A percentile compares a stretch with the other conserved stretches of the same genome.
phyloP scores from a whole-genome alignment of 2,329 filamentous ascomycete genomes.

The Dendrostoma leiphaemia region DNA sequence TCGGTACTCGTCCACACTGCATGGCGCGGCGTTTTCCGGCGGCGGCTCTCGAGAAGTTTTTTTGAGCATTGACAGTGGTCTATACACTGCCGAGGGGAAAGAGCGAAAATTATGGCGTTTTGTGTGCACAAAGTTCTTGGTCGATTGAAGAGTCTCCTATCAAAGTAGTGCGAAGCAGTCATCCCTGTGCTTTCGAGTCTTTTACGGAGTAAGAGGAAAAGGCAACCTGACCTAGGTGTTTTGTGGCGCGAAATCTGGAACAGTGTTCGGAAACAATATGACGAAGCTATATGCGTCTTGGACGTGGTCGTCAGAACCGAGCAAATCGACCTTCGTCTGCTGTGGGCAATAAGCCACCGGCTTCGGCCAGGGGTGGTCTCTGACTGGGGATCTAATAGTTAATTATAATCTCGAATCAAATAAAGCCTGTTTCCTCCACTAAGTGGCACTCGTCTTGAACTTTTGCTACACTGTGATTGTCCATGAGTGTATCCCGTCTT shows the following conservation, averaged over 20 bases:
- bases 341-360: not conserved
- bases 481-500: too few relatives aligned
- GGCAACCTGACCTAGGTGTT: not conserved
- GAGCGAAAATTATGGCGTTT: constrained; percentile 7
- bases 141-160: constrained; percentile 1
- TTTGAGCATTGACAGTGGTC: not conserved
- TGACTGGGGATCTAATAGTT: constrained; percentile 18
- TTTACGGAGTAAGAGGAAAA: constrained; percentile 13
- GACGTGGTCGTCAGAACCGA: not conserved
- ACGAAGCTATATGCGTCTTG: constrained; percentile 1
- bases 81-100: not conserved
- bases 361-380: not conserved
- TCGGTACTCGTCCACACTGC: constrained; percentile 7
- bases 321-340: not conserved
- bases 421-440: not conserved
- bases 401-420: constrained; percentile 17
- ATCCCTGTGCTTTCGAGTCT: not conserved
- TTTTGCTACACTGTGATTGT: too few relatives aligned
- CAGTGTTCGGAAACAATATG: not conserved
- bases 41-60: not conserved
- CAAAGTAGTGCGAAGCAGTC: constrained; percentile 3
- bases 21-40: constrained; percentile 19
- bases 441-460: not conserved
- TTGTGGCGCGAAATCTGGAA: not conserved
- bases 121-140: constrained; percentile 5